Base-by-base conservation (phyloP, 352 stramenopile species). In the Halophytophthora polymorphica region DNA sequence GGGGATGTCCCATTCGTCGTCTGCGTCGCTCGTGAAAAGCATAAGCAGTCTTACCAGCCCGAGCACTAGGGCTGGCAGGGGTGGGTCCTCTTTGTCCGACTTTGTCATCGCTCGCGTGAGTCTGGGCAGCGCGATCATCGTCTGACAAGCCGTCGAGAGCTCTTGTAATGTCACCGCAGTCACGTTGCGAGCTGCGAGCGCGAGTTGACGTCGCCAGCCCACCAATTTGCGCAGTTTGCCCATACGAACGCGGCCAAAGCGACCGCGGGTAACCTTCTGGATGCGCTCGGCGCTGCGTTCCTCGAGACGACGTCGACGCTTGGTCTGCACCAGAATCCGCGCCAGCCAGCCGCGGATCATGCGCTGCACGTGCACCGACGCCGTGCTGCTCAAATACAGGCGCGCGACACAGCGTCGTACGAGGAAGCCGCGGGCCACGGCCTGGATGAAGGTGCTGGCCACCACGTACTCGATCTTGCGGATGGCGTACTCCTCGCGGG, bases 391-490 rank as follows among this genome's bases (percentile, higher is more conserved):
- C 67, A 68, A 85, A 51, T 86, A 93, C 48, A 92, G 47, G 37
- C 77, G 79, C 0, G 74, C 75, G 0, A 90, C 79, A 2, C 73
- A 67, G 0, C 81, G 68, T 4, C 83, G 76, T 0, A 69, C 71
- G 12, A 92, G 60, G 25, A 90, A 93, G 0, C 83, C 83, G 1
- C 83, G 78, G 6, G 83, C 64, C 2, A 62, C 73, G 0, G 83
- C 71, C 35, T 95, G 79, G 44, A 95, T 93, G 45, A 79, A 90
- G 17, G 74, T 87, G 51, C 82, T 91, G 22, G 76, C 66, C 29
- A 90, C 72, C 33, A 74, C 77, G 19, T 75, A 89, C 53, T 83
- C 73, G 29, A 90, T 81, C 59, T 77, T 77, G 40, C 90, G 64
- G 28, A 50, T 62, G 13, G 64, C 70, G 36, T 79, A 91, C 38